phyloP scores from a whole-genome alignment of 2,329 filamentous ascomycete genomes.

The Colletotrichum cordylinicola region DNA sequence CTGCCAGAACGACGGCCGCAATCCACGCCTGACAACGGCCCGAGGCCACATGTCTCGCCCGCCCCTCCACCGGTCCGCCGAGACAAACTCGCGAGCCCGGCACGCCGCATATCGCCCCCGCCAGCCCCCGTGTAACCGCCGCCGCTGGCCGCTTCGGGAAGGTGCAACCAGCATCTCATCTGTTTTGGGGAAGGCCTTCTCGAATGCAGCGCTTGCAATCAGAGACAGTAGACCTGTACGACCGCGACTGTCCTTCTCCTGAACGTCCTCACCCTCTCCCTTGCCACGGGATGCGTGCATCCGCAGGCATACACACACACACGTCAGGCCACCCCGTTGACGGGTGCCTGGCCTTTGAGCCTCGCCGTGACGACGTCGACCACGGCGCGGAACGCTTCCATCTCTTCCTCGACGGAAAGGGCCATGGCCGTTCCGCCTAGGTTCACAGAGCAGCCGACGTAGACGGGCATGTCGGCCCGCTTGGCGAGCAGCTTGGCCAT shows the following conservation, averaged over 20 bases:
- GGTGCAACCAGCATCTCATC: not conserved
- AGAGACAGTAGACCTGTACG: not conserved
- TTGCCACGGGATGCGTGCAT: not conserved
- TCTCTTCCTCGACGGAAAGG: constrained; percentile 89
- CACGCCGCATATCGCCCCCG: not conserved
- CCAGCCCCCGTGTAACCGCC: not conserved
- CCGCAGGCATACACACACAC: not conserved
- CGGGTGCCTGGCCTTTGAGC: constrained; percentile 41
- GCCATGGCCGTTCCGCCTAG: constrained; percentile 77
- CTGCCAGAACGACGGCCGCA: not conserved
- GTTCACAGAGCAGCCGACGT: constrained; percentile 88
- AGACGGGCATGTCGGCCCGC: constrained; percentile 76
- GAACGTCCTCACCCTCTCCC: not conserved
- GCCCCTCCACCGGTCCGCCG: not conserved
- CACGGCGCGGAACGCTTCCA: constrained; percentile 82
- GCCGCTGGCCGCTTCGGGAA: not conserved
- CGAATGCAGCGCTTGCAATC: not conserved
- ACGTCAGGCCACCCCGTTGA: constrained; percentile 14
- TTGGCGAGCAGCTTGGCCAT: constrained; percentile 84
- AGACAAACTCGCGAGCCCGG: not conserved
- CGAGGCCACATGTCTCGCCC: not conserved
- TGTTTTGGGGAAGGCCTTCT: not conserved
- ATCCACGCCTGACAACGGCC: not conserved
- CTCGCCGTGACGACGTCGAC: constrained; percentile 71
- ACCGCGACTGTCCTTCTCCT: not conserved